Base-by-base conservation (phyloP, 148 eudicot genomes). In the Dianthus caryophyllus region DNA sequence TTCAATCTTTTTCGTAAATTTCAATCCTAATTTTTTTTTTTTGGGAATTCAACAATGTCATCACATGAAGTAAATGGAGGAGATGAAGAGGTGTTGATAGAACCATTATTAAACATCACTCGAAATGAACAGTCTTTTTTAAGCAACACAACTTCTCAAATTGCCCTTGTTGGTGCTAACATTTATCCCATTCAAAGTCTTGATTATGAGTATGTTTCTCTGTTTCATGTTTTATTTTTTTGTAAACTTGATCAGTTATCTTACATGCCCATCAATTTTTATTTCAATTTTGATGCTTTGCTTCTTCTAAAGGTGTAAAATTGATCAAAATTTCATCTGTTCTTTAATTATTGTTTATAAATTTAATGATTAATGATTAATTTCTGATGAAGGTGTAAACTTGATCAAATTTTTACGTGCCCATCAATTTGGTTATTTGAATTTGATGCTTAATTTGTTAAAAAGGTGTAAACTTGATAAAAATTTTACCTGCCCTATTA, bases 141-240 rank as follows among this genome's bases (percentile, higher is more conserved):
- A 10, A 77, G 80, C 31, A 84, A 83, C 71, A 62, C 71, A 58
- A 84, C 90, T 54, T 90, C 96, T 14, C 96, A 90, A 46, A 70
- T 85, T 48, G 96, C 96, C 36, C 80, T 90, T 64, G 90, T 90
- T 67, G 96, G 96, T 69, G 79, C 87, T 70, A 84, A 72, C 61
- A 44, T 83, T 74, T 84, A 80, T 82, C 97, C 97, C 30, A 77
- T 90, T 73, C 86, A 90, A 66, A 82, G 87, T 80, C 89, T 90
- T 68, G 97, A 90, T 56, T 90, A 84, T 67, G 97, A 90, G 97
- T 90, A 30, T 5, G 70, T 62, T 7, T 9, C 15, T 60, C 9
- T 52, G n/a, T 27, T 10, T 61, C 71, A 1, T 9, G 9, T 0
- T 17, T 36, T 41, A 8, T 0, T 58, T 49, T 9, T 46, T 46